Percentiles rank a stretch among this genome's conserved stretches.
These are phyloP conservation scores for Cryptococcus sp. DNA, from an alignment of 1,284 basidiomycete species.

Conservation along the genomic window DNA sequence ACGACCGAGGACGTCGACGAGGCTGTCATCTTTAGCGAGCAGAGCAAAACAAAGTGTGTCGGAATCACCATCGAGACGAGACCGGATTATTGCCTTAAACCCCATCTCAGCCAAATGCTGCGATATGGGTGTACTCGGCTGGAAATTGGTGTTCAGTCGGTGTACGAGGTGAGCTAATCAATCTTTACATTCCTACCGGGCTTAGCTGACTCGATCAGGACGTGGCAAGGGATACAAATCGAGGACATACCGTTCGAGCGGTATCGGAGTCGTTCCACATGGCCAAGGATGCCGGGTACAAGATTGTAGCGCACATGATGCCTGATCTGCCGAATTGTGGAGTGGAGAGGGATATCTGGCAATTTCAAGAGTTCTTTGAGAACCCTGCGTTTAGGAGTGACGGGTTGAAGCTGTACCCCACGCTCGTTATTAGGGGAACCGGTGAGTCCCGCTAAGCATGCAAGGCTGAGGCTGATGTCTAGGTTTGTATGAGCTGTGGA, in stretches of 20 bases:
- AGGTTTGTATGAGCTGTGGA: slow-evolving; percentile 93
- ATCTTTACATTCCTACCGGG: not conserved
- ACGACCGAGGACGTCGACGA: slow-evolving; percentile 92
- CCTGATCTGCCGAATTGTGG: slow-evolving; percentile 96
- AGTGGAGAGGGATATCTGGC: slow-evolving; percentile 92
- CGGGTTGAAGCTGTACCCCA: slow-evolving; percentile 97
- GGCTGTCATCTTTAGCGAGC: slow-evolving; percentile 94
- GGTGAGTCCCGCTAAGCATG: slow-evolving; percentile 8
- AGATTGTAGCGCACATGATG: slow-evolving; percentile 99
- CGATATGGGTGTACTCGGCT: slow-evolving; percentile 97
- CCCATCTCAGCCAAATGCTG: slow-evolving; percentile 97
- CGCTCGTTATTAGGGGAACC: slow-evolving; percentile 94
- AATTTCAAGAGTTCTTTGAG: slow-evolving; percentile 98
- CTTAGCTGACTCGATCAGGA: slow-evolving; percentile 50
- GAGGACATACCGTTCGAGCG: slow-evolving; percentile 95
- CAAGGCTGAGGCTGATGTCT: not conserved
- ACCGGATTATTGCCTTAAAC: slow-evolving; percentile 95
- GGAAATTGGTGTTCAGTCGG: slow-evolving; percentile 97
- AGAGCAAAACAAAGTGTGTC: slow-evolving; percentile 96
- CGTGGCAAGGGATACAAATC: slow-evolving; percentile 96
- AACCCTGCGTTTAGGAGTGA: slow-evolving; percentile 97
- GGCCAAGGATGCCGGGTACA: slow-evolving; percentile 98
- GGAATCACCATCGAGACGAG: slow-evolving; percentile 99
- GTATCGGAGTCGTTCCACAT: slow-evolving; percentile 97
- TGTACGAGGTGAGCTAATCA: slow-evolving; percentile 65